Evolutionary conservation across 2,329 filamentous ascomycete species (phyloP).

Genomic region (Alternaria dauci): DNA sequence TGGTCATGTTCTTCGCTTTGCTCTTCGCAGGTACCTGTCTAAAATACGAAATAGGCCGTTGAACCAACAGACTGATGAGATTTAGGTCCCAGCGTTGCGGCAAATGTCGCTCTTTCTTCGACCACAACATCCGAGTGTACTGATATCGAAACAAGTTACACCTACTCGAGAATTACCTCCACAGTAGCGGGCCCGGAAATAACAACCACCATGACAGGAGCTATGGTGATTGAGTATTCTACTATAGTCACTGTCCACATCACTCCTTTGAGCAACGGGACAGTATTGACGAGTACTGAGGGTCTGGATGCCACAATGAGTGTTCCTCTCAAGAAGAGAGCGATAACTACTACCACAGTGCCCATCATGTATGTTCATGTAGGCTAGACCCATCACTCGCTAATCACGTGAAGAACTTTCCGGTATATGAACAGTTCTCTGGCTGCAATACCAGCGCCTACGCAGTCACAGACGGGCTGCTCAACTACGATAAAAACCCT

Average conservation of each 20-base stretch:
- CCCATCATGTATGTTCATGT: neutral
- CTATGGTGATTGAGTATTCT: neutral
- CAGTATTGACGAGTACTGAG: neutral
- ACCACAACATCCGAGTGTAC: neutral
- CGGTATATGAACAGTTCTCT: neutral
- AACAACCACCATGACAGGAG: neutral
- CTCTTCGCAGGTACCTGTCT: neutral
- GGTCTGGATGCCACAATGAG: neutral
- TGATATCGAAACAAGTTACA: neutral
- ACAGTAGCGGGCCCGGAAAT: neutral
- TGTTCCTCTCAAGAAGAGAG: neutral
- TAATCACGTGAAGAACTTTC: neutral
- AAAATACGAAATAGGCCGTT: neutral
- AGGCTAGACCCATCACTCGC: neutral
- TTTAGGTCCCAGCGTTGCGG: neutral
- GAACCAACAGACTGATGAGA: neutral
- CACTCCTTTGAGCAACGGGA: neutral
- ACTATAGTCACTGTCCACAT: neutral
- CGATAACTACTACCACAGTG: neutral
- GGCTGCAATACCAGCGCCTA: neutral
- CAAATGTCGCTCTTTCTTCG: neutral
- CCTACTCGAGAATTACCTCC: neutral
- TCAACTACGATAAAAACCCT: neutral
- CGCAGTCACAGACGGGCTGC: neutral
- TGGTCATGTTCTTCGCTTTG: neutral